Evolutionary conservation across 1,284 basidiomycete genomes (phyloP), one percentile per base, ranked within the genome.

Genomic region (Coniferiporia weirii): DNA sequence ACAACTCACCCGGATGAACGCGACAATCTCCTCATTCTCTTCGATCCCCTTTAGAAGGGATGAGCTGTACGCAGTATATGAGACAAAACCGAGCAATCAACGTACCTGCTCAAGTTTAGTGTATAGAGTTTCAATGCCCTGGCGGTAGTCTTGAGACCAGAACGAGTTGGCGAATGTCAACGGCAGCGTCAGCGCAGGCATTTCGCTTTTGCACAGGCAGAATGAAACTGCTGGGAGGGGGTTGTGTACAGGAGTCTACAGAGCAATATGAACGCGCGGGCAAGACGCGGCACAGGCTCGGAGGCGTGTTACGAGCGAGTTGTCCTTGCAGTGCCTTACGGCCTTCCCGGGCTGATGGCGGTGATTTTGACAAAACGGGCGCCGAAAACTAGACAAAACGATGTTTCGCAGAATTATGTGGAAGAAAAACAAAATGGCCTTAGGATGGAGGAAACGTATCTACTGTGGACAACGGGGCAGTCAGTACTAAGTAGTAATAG

Each of bases 131-230:
- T 94, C 85, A 27, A 95, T 79, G 36, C 93, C 93, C 60, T 76
- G 82, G 44, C 91, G 79, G 69, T 93, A 93, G 75, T 94, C 91
- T 70, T 91, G 86, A 8, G 92, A 83, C 93, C 93, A 95, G 77
- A 95, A 95, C 40, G 91, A 93, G 73, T 95, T 95, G 63, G 81
- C 83, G 71, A 95, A 95, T 19, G 82, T 83, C 64, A 91, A 78
- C 34, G 93, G 93, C 66, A 95, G 82, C 43, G 91, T 90, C 63
- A 95, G 75, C 64, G 91, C 88, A 64, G 91, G 88, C 91, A 93
- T 93, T 34, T 43, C 32, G 49, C 36, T 32, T 27, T 17, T 56
- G 50, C 22, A 20, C 35, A 20, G 36, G 40, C 22, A 15, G 20
- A 17, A 36, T 12, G 52, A 46, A 15, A 40, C 17, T 19, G n/a